These are phyloP conservation scores for Aspergillus novofumigatus DNA, from an alignment of 2,329 filamentous ascomycete genomes.

Conservation along the genomic window DNA sequence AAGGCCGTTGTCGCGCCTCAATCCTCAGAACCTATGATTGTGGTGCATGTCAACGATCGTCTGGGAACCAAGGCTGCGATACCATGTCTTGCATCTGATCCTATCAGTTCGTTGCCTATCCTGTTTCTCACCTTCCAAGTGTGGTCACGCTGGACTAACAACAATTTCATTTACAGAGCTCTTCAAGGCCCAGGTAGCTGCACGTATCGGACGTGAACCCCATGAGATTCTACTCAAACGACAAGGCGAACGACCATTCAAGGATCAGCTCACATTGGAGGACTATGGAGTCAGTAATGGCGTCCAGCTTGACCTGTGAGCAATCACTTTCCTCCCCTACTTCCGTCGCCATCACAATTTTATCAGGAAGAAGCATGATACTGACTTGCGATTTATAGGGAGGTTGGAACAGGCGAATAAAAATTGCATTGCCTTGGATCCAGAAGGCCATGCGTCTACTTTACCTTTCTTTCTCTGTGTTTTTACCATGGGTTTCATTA, in stretches of 20 bases:
- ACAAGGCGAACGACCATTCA: conserved; percentile 89
- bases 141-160: conserved; percentile 2
- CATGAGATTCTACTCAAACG: conserved; percentile 89
- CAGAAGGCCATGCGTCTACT: not conserved
- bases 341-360: not conserved
- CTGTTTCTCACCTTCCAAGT: not conserved
- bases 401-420: conserved; percentile 47
- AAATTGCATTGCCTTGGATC: not conserved
- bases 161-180: conserved; percentile 45
- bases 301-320: conserved; percentile 55
- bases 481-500: conserved; percentile 1
- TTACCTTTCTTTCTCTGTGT: not conserved
- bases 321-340: conserved; percentile 6
- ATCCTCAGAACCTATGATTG: conserved; percentile 75
- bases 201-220: conserved; percentile 79
- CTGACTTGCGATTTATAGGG: conserved; percentile 30
- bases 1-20: conserved; percentile 32
- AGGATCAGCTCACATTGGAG: conserved; percentile 79
- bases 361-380: conserved; percentile 1
- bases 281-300: conserved; percentile 95
- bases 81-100: conserved; percentile 80
- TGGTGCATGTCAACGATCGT: conserved; percentile 92
- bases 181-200: conserved; percentile 89
- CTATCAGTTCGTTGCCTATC: conserved; percentile 52
- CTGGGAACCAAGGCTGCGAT: conserved; percentile 93